Evolutionary conservation across 352 stramenopile species (phyloP), one percentile per base, ranked within the genome.

Genomic region (Thraustotheca clavata): DNA sequence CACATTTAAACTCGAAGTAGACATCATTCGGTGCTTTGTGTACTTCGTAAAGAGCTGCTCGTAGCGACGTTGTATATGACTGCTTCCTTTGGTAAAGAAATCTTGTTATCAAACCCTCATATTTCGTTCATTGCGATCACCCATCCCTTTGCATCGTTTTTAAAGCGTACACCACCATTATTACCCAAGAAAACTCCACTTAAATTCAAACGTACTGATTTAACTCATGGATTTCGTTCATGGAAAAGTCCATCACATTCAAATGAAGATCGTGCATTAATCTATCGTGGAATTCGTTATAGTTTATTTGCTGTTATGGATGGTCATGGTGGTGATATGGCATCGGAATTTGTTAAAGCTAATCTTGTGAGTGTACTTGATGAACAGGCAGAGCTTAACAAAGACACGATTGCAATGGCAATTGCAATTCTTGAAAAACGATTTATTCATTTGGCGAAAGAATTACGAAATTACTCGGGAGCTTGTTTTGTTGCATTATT

Each of bases 281-380:
- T 88, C n/a, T 54, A 75, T 27, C 75, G 73, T 52, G 75, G 77
- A 26, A 69, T 75, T 39, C 48, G 71, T 11, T 89, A 89, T 68
- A 76, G 81, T 63, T 20, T 89, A 41, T 73, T 92, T 31, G 79
- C 76, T 0, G 80, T 89, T 61, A 79, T 92, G 43, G 81, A 92
- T 59, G 80, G 83, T 40, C 83, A 92, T 61, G 83, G 79, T 22
- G 83, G 83, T 29, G 67, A 69, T 27, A 74, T 73, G 62, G 80
- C 79, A 0, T 77, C 77, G 11, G 71, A 88, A 32, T 89, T 77
- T 61, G 62, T 90, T 4, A 76, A 82, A 6, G 65, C 76, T 2
- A 46, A 72, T 54, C 60, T 92, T 8, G 78, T 84, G 46, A 48
- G 39, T 8, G 69, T 71, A 33, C 63, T 92, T 26, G 73, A 83